Conservation (phyloP, 768 basidiomycete species). For the Termitomyces sp. region DNA sequence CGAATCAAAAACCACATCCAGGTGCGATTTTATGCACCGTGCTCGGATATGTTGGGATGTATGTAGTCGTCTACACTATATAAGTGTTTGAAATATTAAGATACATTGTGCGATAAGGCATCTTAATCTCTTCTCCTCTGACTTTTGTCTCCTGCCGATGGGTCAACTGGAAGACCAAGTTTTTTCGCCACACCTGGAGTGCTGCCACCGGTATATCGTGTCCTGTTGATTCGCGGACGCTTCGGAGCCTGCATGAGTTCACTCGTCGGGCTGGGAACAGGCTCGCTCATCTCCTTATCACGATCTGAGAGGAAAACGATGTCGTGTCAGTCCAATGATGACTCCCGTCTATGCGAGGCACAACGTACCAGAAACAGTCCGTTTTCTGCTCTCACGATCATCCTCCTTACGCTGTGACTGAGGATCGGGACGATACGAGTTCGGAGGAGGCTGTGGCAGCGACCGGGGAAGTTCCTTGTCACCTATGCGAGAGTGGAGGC, state of each 20-base stretch:
- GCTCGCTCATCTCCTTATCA: conserved; percentile 47
- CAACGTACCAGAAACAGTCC: conserved; percentile 58
- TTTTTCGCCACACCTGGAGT: conserved; percentile 43
- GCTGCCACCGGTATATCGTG: conserved; percentile 33
- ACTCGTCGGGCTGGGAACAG: conserved; percentile 22
- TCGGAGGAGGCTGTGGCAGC: conserved; percentile 30
- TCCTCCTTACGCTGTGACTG: conserved; percentile 46
- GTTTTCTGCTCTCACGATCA: conserved; percentile 64
- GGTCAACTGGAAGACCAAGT: conserved; percentile 53
- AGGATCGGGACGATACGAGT: conserved; percentile 39
- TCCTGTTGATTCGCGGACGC: conserved; percentile 53
- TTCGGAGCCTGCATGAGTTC: conserved; percentile 46
- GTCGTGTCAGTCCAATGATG: conserved; percentile 6
- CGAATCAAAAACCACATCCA: neutral
- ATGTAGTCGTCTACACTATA: neutral
- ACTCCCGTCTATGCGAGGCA: neutral
- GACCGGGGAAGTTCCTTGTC: conserved; percentile 45
- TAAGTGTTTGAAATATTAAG: conserved; percentile 7
- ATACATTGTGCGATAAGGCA: conserved; percentile 7
- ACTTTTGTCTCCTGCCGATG: conserved; percentile 51
- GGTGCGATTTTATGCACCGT: neutral
- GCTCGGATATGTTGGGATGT: no score
- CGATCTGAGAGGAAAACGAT: conserved; percentile 39
- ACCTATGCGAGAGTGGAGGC: conserved; percentile 48
- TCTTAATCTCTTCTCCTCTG: conserved; percentile 51